Percentiles rank a stretch among this genome's conserved stretches.
phyloP scores from a whole-genome alignment of 1,284 basidiomycete species.

The Ustilago shanxiensis region DNA sequence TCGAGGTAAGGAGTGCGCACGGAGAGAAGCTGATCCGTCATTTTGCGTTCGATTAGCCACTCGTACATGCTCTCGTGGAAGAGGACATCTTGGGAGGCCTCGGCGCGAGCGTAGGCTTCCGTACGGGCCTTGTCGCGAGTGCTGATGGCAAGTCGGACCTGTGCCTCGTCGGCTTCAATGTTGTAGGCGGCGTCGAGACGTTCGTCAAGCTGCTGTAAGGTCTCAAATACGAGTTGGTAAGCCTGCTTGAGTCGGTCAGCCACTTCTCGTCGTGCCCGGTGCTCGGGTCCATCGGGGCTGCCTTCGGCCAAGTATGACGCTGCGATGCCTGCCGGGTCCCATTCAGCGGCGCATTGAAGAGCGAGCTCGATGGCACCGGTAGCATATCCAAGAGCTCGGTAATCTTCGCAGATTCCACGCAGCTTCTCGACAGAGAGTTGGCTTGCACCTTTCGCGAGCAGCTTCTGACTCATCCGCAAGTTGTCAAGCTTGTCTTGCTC shows the following conservation, averaged over 20 bases:
- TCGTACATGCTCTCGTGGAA: slow-evolving; percentile 96
- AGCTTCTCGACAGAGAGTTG: slow-evolving; percentile 87
- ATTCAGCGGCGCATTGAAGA: slow-evolving; percentile 82
- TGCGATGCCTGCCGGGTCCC: slow-evolving; percentile 79
- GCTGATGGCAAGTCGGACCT: slow-evolving; percentile 55
- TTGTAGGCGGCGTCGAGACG: slow-evolving; percentile 52
- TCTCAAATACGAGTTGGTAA: slow-evolving; percentile 77
- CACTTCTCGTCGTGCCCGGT: slow-evolving; percentile 74
- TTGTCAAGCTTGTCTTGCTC: slow-evolving; percentile 68
- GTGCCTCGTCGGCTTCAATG: slow-evolving; percentile 46
- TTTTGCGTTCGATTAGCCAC: slow-evolving; percentile 84
- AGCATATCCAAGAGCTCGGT: slow-evolving; percentile 83
- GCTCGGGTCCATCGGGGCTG: slow-evolving; percentile 76
- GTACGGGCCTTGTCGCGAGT: slow-evolving; percentile 62
- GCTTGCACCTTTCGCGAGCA: slow-evolving; percentile 88
- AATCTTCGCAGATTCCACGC: slow-evolving; percentile 85
- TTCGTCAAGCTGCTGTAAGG: slow-evolving; percentile 83
- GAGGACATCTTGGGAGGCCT: slow-evolving; percentile 86
- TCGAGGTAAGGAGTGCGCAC: slow-evolving; percentile 83
- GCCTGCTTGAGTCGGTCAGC: slow-evolving; percentile 76
- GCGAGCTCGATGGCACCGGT: slow-evolving; percentile 89
- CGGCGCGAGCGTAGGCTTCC: slow-evolving; percentile 73
- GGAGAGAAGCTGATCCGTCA: slow-evolving; percentile 85
- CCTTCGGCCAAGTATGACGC: slow-evolving; percentile 73
- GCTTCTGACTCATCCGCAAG: slow-evolving; percentile 69